Conservation (phyloP, 1,139 yeast genomes). For the Yamadazyma dushanensis region DNA sequence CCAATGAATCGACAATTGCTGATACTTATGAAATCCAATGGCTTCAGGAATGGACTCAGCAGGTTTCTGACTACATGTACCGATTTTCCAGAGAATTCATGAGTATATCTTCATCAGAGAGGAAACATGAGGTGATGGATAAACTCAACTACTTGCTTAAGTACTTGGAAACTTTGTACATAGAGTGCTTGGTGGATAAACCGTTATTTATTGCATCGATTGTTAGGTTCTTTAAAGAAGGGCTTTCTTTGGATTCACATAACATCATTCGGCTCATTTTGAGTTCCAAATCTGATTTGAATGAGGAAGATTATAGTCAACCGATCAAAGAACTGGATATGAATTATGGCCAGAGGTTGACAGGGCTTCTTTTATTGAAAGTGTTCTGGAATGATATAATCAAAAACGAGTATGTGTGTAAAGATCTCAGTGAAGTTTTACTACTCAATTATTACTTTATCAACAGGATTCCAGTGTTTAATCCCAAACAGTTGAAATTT, state of each 20-base stretch:
- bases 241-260: slow-evolving; percentile 44
- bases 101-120: slow-evolving; percentile 25
- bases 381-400: slow-evolving; percentile 73
- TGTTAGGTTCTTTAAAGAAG: slow-evolving; percentile 53
- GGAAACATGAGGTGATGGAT: slow-evolving; percentile 47
- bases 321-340: slow-evolving; percentile 23
- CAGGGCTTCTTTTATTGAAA: slow-evolving; percentile 56
- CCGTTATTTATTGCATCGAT: slow-evolving; percentile 63
- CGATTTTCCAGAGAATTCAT: slow-evolving; percentile 46
- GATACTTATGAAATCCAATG: slow-evolving; percentile 52
- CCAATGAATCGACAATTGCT: slow-evolving; percentile 6
- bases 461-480: slow-evolving; percentile 15
- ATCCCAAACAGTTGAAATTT: slow-evolving; percentile 8
- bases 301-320: slow-evolving; percentile 12
- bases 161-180: slow-evolving; percentile 62
- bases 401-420: slow-evolving; percentile 53
- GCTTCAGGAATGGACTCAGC: slow-evolving; percentile 88
- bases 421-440: slow-evolving; percentile 59
- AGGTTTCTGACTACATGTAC: slow-evolving; percentile 60
- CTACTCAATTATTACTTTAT: slow-evolving; percentile 44
- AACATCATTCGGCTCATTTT: slow-evolving; percentile 22
- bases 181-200: slow-evolving; percentile 66
- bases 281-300: slow-evolving; percentile 12
- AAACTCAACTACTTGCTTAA: slow-evolving; percentile 60
- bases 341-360: slow-evolving; percentile 37